Percentiles rank a stretch among this genome's conserved stretches.
phyloP scores from a whole-genome alignment of 495 filamentous ascomycete species.

The Annulohypoxylon stygium region DNA sequence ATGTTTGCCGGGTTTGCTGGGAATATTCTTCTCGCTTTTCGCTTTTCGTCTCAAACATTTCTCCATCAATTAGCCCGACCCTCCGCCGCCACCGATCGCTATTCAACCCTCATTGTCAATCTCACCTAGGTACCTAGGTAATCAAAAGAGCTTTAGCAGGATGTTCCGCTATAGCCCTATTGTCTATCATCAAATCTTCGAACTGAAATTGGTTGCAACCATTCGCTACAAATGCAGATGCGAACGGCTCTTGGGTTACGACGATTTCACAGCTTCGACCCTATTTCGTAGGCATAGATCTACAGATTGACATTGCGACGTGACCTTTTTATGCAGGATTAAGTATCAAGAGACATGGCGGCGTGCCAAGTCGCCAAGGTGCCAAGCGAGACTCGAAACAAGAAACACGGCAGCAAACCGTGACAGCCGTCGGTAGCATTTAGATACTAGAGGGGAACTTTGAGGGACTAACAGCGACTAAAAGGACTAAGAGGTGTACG shows the following conservation, averaged over 20 bases:
- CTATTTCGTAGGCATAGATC: conserved; percentile 27
- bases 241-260: conserved; percentile 9
- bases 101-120: conserved; percentile 1
- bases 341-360: conserved; percentile 5
- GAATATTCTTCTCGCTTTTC: not conserved
- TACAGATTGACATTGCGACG: conserved; percentile 39
- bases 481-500: not conserved
- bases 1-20: conserved; percentile 4
- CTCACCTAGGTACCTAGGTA: not conserved
- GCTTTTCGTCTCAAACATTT: not conserved
- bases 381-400: conserved; percentile 46
- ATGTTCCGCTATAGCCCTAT: not conserved
- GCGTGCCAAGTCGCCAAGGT: conserved; percentile 43
- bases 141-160: not conserved
- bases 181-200: not conserved
- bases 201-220: conserved; percentile 17
- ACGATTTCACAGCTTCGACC: conserved; percentile 14
- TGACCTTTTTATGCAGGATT: conserved; percentile 29
- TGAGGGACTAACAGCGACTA: no score
- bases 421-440: conserved; percentile 18
- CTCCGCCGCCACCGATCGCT: conserved; percentile 1
- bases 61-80: not conserved
- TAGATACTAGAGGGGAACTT: not conserved
- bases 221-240: conserved; percentile 4
- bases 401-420: conserved; percentile 38